Conservation (phyloP, 192 early-diverging fungal genomes). For the Podochytrium sp. region DNA sequence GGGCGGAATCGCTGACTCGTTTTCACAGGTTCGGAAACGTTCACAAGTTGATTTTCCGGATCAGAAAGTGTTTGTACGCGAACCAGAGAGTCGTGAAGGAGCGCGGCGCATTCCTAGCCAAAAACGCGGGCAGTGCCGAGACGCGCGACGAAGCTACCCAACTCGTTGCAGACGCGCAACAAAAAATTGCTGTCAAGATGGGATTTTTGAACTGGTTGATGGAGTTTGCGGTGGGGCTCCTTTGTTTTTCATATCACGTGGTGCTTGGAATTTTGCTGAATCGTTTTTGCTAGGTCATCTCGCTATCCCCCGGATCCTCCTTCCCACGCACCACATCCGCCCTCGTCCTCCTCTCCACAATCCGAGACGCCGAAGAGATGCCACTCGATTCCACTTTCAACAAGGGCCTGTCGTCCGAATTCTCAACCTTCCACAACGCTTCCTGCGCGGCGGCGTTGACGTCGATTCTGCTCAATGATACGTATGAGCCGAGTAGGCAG, state of each 20-base stretch:
- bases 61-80: conserved; percentile 44
- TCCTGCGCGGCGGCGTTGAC: conserved; percentile 22
- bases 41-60: conserved; percentile 39
- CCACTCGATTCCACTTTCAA: conserved; percentile 35
- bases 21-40: conserved; percentile 29
- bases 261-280: conserved; percentile 4
- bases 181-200: conserved; percentile 50
- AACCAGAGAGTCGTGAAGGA: conserved; percentile 40
- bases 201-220: conserved; percentile 67
- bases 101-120: conserved; percentile 29
- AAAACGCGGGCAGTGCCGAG: not conserved
- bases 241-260: not conserved
- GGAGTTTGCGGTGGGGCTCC: conserved; percentile 46
- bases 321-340: conserved; percentile 71
- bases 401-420: not conserved
- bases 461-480: conserved; percentile 37
- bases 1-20: no score
- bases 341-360: conserved; percentile 54
- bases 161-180: conserved; percentile 29
- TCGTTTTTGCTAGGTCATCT: conserved; percentile 33
- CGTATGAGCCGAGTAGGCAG: conserved; percentile 77
- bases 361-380: conserved; percentile 39
- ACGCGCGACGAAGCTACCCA: not conserved
- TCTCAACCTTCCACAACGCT: not conserved
- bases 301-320: conserved; percentile 76